These are phyloP conservation scores for Physcia stellaris DNA, from an alignment of 495 filamentous ascomycete species.

Conservation along the genomic window DNA sequence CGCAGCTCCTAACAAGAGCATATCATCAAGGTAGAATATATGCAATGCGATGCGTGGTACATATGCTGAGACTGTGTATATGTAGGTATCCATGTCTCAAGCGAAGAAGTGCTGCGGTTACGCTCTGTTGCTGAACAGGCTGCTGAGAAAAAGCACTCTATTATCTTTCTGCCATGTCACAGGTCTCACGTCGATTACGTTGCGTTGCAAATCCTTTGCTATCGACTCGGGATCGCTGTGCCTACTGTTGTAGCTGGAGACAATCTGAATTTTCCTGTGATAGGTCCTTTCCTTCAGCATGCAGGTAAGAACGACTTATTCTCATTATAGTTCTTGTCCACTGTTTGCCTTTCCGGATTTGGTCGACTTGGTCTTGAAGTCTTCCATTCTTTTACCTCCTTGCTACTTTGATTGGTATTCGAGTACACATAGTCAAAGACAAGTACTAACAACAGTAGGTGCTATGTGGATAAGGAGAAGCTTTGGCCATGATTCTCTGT, in stretches of 20 bases:
- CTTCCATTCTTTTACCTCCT: too few species aligned
- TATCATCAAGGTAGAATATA: slow-evolving; percentile 66
- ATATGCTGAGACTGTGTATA: too few species aligned
- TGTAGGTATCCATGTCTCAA: slow-evolving; percentile 76
- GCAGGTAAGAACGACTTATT: too few species aligned
- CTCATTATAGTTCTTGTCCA: too few species aligned
- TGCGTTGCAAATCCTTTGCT: slow-evolving; percentile 84
- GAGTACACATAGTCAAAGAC: too few species aligned
- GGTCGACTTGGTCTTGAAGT: too few species aligned
- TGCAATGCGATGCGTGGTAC: background rate
- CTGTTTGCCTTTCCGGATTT: too few species aligned
- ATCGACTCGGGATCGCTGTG: slow-evolving; percentile 73
- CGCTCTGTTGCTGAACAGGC: slow-evolving; percentile 71
- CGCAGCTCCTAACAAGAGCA: slow-evolving; percentile 77
- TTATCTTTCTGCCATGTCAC: slow-evolving; percentile 92
- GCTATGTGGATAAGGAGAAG: slow-evolving; percentile 94
- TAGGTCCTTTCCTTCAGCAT: slow-evolving; percentile 85
- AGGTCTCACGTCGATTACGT: slow-evolving; percentile 94
- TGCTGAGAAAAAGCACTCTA: slow-evolving; percentile 76
- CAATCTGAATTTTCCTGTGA: slow-evolving; percentile 84
- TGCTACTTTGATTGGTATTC: too few species aligned
- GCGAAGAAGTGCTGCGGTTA: slow-evolving; percentile 77
- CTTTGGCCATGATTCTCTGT: slow-evolving; percentile 85
- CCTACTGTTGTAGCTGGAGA: slow-evolving; percentile 94
- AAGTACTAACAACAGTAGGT: too few species aligned